These are phyloP conservation scores for Senecio squalidus DNA, from an alignment of 140 eudicot species.

Conservation along the genomic window DNA sequence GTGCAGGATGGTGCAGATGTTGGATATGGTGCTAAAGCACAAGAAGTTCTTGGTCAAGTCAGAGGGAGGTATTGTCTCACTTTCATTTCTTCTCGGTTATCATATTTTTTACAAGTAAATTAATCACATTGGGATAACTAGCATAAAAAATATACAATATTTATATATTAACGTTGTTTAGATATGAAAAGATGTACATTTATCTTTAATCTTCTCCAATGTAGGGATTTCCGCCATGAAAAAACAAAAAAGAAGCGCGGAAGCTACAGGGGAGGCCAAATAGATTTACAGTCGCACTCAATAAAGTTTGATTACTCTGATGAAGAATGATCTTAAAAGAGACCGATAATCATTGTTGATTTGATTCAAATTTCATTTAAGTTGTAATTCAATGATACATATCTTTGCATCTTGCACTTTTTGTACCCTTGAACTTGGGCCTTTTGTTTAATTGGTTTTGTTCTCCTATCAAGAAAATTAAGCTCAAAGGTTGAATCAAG, in stretches of 20 bases:
- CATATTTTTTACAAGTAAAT: neutral
- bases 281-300: conserved; percentile 75
- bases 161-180: no score
- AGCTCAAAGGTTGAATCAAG: no score
- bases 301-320: conserved; percentile 69
- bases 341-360: no score
- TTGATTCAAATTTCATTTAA: no score
- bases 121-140: neutral
- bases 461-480: no score
- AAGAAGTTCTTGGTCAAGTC: conserved; percentile 90
- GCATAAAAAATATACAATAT: no score
- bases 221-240: conserved; percentile 86
- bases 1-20: conserved; percentile 80
- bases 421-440: no score
- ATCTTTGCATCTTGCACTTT: neutral
- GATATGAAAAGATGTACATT: neutral
- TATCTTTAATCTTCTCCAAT: neutral
- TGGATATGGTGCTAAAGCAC: conserved; percentile 95
- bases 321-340: conserved; percentile 34
- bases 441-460: no score
- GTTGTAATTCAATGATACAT: no score
- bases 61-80: conserved; percentile 59
- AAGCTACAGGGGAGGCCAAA: conserved; percentile 83
- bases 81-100: neutral
- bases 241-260: conserved; percentile 97